Evolutionary conservation across 495 filamentous ascomycete genomes (phyloP).

Genomic region (Aspergillus baeticus): DNA sequence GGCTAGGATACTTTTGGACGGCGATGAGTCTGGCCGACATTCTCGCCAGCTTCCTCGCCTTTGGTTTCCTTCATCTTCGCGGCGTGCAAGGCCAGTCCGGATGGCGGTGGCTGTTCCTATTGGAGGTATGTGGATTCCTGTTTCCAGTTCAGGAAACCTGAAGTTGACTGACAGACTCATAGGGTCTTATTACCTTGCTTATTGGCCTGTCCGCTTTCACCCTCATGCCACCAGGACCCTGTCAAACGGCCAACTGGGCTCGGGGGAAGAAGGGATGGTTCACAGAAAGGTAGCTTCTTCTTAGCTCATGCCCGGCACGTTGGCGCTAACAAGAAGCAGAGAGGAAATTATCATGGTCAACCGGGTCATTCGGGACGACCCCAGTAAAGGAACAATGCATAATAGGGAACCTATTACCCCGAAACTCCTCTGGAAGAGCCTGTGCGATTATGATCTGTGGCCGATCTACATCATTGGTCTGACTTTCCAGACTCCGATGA

Average conservation of each 20-base stretch:
- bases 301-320: no score
- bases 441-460: constrained; percentile 58
- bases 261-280: constrained; percentile 59
- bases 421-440: constrained; percentile 38
- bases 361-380: constrained; percentile 61
- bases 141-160: no score
- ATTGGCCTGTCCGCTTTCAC: constrained; percentile 53
- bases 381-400: constrained; percentile 60
- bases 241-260: constrained; percentile 54
- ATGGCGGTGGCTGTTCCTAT: constrained; percentile 33
- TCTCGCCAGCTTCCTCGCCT: constrained; percentile 43
- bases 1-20: constrained; percentile 59
- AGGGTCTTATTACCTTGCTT: constrained; percentile 32
- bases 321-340: not conserved
- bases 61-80: constrained; percentile 42
- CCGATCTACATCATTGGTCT: constrained; percentile 54
- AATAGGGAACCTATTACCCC: constrained; percentile 52
- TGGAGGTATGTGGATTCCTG: constrained; percentile 20
- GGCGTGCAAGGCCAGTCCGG: constrained; percentile 31
- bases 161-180: not conserved
- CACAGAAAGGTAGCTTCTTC: constrained; percentile 51
- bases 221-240: constrained; percentile 51
- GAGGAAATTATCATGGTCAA: constrained; percentile 54
- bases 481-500: constrained; percentile 47
- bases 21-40: constrained; percentile 52